These are phyloP conservation scores for Trichoderma sp. DNA, from an alignment of 2,329 filamentous ascomycete species.

Conservation along the genomic window DNA sequence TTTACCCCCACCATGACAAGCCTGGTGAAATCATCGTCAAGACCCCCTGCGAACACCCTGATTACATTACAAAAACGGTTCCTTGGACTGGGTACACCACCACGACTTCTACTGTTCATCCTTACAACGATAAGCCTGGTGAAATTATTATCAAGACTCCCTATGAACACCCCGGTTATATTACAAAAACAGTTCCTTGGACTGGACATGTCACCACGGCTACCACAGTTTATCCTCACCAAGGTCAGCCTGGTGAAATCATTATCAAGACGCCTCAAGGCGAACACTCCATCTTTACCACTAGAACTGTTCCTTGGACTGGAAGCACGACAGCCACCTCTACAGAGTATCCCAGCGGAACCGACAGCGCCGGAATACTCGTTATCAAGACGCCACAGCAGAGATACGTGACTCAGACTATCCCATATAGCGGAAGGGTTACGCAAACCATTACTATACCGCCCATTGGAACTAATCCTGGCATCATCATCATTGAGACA, in stretches of 20 bases:
- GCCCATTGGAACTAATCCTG: background rate
- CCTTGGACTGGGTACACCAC: background rate
- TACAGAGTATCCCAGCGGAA: background rate
- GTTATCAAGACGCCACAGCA: background rate
- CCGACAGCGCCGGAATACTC: background rate
- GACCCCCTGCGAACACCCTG: background rate
- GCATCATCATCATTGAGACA: background rate
- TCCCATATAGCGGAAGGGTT: background rate
- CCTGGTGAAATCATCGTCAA: background rate
- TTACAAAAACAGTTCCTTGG: background rate
- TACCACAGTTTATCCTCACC: background rate
- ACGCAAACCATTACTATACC: background rate
- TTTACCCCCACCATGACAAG: background rate
- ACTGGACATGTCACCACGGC: background rate
- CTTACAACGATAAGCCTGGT: background rate
- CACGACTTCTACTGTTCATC: background rate
- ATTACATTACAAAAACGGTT: background rate
- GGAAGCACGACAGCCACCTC: background rate
- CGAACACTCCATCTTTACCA: background rate
- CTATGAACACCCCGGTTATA: background rate
- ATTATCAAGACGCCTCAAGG: background rate
- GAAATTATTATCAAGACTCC: background rate
- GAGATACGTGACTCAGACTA: background rate
- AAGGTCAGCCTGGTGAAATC: background rate
- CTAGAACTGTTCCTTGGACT: background rate